Percentiles rank a stretch among this genome's conserved stretches.
These are phyloP conservation scores for Serpula lacrymans DNA, from an alignment of 768 basidiomycete species.

Conservation along the genomic window DNA sequence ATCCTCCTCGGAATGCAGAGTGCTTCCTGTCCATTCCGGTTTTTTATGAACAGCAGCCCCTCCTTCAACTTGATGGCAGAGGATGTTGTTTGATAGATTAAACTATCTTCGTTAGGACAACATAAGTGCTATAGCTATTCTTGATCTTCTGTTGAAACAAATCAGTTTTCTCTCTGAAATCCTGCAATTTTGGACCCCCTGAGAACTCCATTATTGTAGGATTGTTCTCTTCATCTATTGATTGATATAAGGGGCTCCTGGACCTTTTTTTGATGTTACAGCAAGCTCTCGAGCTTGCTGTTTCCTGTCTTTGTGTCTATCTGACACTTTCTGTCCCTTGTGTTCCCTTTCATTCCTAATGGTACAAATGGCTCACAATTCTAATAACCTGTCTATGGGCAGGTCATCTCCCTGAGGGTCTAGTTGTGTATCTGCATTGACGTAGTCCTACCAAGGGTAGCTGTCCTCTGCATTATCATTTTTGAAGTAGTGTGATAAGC, in stretches of 20 bases:
- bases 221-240: not conserved
- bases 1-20: slow-evolving; percentile 18
- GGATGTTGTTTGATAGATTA: not conserved
- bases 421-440: slow-evolving; percentile 7
- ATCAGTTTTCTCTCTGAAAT: no score
- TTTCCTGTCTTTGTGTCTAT: no score
- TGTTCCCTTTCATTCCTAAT: slow-evolving; percentile 2
- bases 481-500: slow-evolving; percentile 9
- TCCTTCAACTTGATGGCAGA: no score
- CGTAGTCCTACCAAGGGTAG: slow-evolving; percentile 3
- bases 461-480: slow-evolving; percentile 2
- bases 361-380: slow-evolving; percentile 3
- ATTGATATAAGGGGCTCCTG: no score
- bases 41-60: slow-evolving; percentile 3
- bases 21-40: slow-evolving; percentile 4
- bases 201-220: not conserved
- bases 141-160: no score
- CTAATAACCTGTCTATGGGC: not conserved
- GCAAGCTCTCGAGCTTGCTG: no score
- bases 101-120: not conserved
- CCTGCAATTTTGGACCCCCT: not conserved
- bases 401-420: slow-evolving; percentile 7
- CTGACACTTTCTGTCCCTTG: no score
- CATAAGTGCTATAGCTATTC: no score
- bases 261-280: no score